Evolutionary conservation across 2,329 filamentous ascomycete species (phyloP), one percentile per base, ranked within the genome.

Genomic region (Metarhizium album): DNA sequence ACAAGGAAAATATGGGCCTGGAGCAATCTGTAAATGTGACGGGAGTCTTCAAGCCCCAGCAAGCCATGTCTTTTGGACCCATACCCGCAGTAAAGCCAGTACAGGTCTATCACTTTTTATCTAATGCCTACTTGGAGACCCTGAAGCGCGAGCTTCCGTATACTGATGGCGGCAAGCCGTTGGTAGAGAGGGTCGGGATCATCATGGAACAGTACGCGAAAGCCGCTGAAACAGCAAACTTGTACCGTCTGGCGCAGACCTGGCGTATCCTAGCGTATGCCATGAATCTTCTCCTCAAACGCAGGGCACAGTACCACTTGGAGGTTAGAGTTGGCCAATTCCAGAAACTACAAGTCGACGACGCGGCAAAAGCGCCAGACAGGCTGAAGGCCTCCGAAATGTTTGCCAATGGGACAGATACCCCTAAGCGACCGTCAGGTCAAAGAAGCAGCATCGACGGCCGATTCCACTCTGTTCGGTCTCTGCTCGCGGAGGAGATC

Each of bases 201-300:
- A 79, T 82, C 8, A 67, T 83, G 53, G 76, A 82, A 54, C 67
- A 73, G 35, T 84, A 77, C 57, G 80, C 79, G 2, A 67, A 64
- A 23, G 74, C 76, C n/a, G 78, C 81, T 2, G 79, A 83, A 55
- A 67, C 66, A 3, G 74, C 76, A 20, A 74, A 73, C 31, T 69
- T 79, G 46, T 84, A 78, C 59, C 73, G 81, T 1, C 69, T 84
- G 0, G 78, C 81, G 4, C 81, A 84, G 59, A 82, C 79, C 1
- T 84, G 81, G 81, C 74, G 79, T 29, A 71, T 83, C 13, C 60
- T 84, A 20, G 74, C 75, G 0, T 82, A 78, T 58, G 75, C 75
- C 9, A 74, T 81, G 56, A 66, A 69, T 20, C 62, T 82, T 13
- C 67, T 84, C 1, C 68, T 84, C 2, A 67, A 67, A 16, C 70